These are phyloP conservation scores for Solanum stenotomum DNA, from an alignment of 257 asterid species.

Conservation along the genomic window DNA sequence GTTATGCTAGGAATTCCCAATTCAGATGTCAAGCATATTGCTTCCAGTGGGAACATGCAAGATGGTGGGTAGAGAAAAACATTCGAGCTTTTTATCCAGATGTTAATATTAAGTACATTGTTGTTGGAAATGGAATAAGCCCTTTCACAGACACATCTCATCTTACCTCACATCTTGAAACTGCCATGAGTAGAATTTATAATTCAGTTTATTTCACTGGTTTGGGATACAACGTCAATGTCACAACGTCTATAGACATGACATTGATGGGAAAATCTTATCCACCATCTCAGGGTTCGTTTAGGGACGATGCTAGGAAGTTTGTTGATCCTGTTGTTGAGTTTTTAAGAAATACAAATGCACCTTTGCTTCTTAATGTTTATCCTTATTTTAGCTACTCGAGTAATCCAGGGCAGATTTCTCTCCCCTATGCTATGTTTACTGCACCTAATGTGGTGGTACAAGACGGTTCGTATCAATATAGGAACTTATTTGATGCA, in stretches of 20 bases:
- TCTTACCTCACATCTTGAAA: not conserved
- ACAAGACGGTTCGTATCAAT: not conserved
- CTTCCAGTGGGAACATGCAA: not conserved
- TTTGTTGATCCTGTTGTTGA: constrained; percentile 8
- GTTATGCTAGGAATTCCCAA: not conserved
- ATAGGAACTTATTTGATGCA: not conserved
- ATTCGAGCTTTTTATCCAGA: not conserved
- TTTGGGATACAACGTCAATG: not conserved
- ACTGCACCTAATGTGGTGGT: not conserved
- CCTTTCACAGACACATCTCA: not conserved
- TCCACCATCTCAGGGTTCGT: constrained; percentile 22
- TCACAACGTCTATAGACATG: constrained; percentile 10
- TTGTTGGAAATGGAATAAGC: constrained; percentile 31
- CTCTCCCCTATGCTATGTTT: not conserved
- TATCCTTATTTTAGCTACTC: not conserved
- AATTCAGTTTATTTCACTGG: not conserved
- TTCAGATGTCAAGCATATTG: not conserved
- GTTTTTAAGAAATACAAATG: not conserved
- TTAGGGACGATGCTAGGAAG: not conserved
- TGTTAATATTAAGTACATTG: constrained; percentile 7
- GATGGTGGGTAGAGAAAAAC: not conserved
- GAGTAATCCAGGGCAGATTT: not conserved
- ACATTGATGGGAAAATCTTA: constrained; percentile 7
- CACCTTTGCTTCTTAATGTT: constrained; percentile 21
- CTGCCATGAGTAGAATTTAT: not conserved